Evolutionary conservation across 164 flowering plant species (phyloP), one percentile per base, ranked within the genome.

Genomic region (Chimonanthus praecox): DNA sequence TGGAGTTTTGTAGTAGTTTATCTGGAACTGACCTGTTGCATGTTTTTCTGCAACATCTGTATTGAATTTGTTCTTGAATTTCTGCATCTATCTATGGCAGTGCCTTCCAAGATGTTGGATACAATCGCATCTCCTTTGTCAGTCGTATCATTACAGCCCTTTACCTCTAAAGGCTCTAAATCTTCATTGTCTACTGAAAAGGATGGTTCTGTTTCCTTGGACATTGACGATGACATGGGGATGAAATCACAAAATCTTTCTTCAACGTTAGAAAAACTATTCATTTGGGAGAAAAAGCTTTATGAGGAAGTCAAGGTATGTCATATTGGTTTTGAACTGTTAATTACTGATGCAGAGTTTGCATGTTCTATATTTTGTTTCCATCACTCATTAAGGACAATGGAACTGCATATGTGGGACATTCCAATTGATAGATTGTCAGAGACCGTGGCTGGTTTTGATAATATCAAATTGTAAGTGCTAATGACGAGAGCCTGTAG

Each of bases 241-340:
- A 71, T 77, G 78, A 79, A 84, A 69, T 79, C 89, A 1, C 69
- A 77, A 67, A 89, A 81, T 72, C 92, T 96, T 69, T 92, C 98
- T 50, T 87, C 89, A 11, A 89, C 97, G 16, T 76, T 96, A 76
- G 91, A 89, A 43, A 96, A 91, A 83, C 81, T 94, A 4, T 83
- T 85, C 72, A 87, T 92, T 13, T 96, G 97, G 99, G 99, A 94
- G 88, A 96, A 92, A 84, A 96, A 96, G 75, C 91, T 96, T 47
- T 90, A 84, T 70, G 83, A 87, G 16, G 98, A 96, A 87, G 99
- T 96, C 43, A 96, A 94, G 97, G 99, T 96, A 83, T 76, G 79
- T 43, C 50, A 11, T 66, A 33, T 66, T 66, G 45, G 46, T 10
- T 47, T 45, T 66, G 0, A 33, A 54, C 16, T 54, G 60, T n/a